A percentile compares a stretch with the other conserved stretches of the same genome.
phyloP scores from a whole-genome alignment of 2,329 filamentous ascomycete genomes.

The Phialocephala subalpina region DNA sequence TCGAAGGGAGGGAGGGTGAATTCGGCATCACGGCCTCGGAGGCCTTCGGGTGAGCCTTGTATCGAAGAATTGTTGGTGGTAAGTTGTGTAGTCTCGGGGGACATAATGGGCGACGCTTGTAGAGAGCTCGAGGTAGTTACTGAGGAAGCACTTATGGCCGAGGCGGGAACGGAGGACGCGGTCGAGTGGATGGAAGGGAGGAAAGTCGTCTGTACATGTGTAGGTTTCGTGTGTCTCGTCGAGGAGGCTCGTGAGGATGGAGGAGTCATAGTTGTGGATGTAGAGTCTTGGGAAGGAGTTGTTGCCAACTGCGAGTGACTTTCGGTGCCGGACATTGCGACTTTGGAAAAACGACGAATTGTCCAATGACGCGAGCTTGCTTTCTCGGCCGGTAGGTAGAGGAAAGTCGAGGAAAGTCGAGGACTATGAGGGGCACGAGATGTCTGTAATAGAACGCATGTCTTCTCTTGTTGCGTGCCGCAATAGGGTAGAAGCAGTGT shows the following conservation, averaged over 20 bases:
- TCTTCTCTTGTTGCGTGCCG: conserved; percentile 27
- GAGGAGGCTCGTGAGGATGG: conserved; percentile 30
- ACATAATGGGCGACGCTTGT: conserved; percentile 64
- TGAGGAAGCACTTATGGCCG: conserved; percentile 64
- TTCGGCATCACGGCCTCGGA: conserved; percentile 62
- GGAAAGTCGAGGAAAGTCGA: conserved; percentile 21
- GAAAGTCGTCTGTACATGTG: conserved; percentile 43
- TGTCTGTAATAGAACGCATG: conserved; percentile 39
- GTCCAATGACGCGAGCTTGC: conserved; percentile 35
- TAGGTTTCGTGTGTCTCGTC: conserved; percentile 37
- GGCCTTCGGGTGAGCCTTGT: conserved; percentile 71
- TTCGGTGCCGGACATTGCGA: conserved; percentile 34
- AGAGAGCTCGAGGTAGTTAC: conserved; percentile 60
- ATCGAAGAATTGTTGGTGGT: conserved; percentile 68
- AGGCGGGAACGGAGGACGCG: conserved; percentile 55
- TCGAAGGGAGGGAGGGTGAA: conserved; percentile 65
- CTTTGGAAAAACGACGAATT: conserved; percentile 23
- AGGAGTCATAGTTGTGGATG: conserved; percentile 31
- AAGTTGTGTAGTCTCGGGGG: conserved; percentile 57
- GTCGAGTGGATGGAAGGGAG: conserved; percentile 37
- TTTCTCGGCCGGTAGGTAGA: conserved; percentile 26
- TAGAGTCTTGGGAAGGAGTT: conserved; percentile 21
- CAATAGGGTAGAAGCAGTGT: conserved; percentile 3
- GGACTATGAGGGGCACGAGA: conserved; percentile 35
- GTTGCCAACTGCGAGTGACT: conserved; percentile 33